Base-by-base conservation (phyloP, 768 basidiomycete genomes). In the Rubroboletus satanas region DNA sequence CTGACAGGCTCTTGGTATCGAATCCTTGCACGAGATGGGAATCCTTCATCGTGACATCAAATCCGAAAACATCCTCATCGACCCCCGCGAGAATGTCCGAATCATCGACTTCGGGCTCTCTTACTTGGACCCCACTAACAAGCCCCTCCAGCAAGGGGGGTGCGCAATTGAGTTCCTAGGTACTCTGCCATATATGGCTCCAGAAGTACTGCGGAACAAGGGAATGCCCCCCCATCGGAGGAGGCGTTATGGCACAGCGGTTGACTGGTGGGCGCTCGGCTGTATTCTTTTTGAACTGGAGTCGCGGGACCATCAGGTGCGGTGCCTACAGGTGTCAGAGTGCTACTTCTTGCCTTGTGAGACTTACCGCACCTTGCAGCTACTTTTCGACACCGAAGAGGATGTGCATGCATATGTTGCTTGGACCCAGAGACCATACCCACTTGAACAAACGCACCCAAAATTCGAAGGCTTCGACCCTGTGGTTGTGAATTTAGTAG, bases 41-140 rank as follows among this genome's bases (percentile, higher is more conserved):
- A 80, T 88, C 51, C 77, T 87, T 32, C 85, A 87, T 66, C 77
- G 85, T 14, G 84, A 87, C 57, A 77, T 89, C 52, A 88, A 88
- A 62, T 78, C 84, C 4, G 83, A 83, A 71, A 88, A 88, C 55
- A 77, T 89, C 41, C 75, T 88, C n/a, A 73, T 88, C 48, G 77
- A 78, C 56, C 57, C 54, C 7, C 63, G 62, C 5, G 69, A 69
- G 46, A 77, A 78, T 36, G 61, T 78, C 21, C 71, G 72, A 26
- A 75, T 79, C 17, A 64, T 72, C 3, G 78, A 77, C 51, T 76
- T 79, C 44, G 78, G 75, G 3, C 66, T 72, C 9, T 66, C 74
- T 5, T 71, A 70, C 33, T 43, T 69, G 33, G 29, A 54, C 10
- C 39, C 45, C 23, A n/a, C 31, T 21, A 37, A 28, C 32, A 41